Conservation (phyloP, 1,139 yeast species). For the Yarrowia galli region DNA sequence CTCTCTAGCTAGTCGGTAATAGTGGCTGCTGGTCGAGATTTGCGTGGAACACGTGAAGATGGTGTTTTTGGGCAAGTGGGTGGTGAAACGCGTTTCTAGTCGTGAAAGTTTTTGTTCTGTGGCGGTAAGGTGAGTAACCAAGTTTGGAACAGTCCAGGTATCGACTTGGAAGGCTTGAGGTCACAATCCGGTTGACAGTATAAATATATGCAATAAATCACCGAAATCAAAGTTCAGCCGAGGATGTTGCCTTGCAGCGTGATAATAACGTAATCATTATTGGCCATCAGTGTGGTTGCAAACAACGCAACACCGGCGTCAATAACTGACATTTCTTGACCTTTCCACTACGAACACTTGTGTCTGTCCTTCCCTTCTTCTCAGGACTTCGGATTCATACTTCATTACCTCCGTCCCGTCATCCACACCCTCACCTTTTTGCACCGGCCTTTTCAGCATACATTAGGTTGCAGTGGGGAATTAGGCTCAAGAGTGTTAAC, state of each 20-base stretch:
- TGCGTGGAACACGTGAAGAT: slow-evolving; percentile 1
- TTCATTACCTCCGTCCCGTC: background rate
- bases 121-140: background rate
- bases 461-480: slow-evolving; percentile 21
- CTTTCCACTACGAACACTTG: background rate
- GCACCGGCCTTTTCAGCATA: background rate
- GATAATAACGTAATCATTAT: slow-evolving; percentile 30
- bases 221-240: slow-evolving; percentile 33
- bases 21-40: background rate
- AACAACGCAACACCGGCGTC: background rate
- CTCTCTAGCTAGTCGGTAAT: background rate
- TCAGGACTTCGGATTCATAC: background rate
- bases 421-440: background rate
- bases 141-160: background rate
- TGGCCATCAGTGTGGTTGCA: background rate
- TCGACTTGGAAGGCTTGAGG: background rate
- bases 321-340: too few relatives aligned
- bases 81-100: background rate
- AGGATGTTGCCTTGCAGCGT: slow-evolving; percentile 34
- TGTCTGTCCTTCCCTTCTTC: background rate
- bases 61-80: background rate
- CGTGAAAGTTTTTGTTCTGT: background rate
- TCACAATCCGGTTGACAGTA: background rate
- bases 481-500: slow-evolving; percentile 30
- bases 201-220: slow-evolving; percentile 17